Evolutionary conservation across 2,329 filamentous ascomycete genomes (phyloP), one percentile per base, ranked within the genome.

Genomic region (Xylariaceae sp.): DNA sequence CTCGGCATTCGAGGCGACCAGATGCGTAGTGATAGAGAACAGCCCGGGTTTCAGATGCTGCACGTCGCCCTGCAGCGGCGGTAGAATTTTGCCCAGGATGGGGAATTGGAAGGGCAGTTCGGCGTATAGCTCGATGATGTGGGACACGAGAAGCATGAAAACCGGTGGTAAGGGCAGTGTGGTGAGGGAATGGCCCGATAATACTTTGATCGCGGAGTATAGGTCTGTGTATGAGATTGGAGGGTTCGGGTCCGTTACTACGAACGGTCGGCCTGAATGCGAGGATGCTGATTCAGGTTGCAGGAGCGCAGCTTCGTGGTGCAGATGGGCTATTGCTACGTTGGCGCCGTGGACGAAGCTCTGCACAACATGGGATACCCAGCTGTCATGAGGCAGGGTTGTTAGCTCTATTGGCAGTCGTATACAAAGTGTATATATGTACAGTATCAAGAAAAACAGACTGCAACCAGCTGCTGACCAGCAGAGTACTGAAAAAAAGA

Each of bases 341-440:
- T 79, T 79, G 54, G 71, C 69, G 23, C 73, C 75, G 51, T 78
- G 77, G 2, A 74, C 71, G 37, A 77, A 78, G 41, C 67, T 74
- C 49, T 78, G 75, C 2, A 75, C 69, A 16, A 76, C 71, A 58
- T 77, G 73, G 2, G 60, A 56, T 0, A 69, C 68, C 76, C 76
- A 78, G 12, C 74, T 78, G 59, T 6, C 14, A 4, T 16, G 7
- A 43, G 21, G 29, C 9, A 26, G 26, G 8, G n/a, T 21, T n/a
- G 6, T 57, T 56, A 56, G 51, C 33, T 41, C 12, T 9, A n/a
- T n/a, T n/a, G n/a, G n/a, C n/a, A n/a, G n/a, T n/a, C n/a, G 34
- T 19, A 33, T 37, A 24, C 19, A 31, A 3, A n/a, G 23, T 34
- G n/a, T 24, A 31, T 8, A 11, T 19, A 36, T 33, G 6, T n/a